Base-by-base conservation (phyloP, 257 asterid genomes). In the Leonotis leonurus region DNA sequence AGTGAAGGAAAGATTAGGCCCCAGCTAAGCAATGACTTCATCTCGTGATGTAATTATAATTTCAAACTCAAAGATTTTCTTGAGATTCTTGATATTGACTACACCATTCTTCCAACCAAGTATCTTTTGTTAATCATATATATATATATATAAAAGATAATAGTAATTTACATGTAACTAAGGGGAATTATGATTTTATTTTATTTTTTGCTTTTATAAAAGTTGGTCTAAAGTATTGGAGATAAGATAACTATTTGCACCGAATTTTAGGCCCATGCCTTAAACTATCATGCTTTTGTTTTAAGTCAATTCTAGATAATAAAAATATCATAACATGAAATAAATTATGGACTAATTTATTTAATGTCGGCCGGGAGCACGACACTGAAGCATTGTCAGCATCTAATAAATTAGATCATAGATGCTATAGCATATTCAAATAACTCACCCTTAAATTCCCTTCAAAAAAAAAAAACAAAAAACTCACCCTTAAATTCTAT, bases 11-110 rank as follows among this genome's bases (percentile, higher is more conserved):
- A 67, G 25, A 18, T 4, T 26, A 37, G 71, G 21, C 26, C 35
- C 9, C 20, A 62, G 64, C 69, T 22, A n/a, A 61, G 69, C 64
- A 60, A 60, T 60, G 69, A 61, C 69, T 53, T 69, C 74, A 69
- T 25, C 8, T 5, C 16, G 14, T 62, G 69, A 62, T 62, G 75
- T 70, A 32, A 70, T 70, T 44, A 21, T n/a, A 22, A 20, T 25
- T 61, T 8, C 25, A 60, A 60, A 52, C 41, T 35, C 25, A 25
- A 52, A 44, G 65, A 44, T 61, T 53, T 40, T 52, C 0, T 63
- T 53, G 43, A 40, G 69, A 69, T 69, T 54, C 56, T 69, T 41
- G 73, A 69, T 8, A 37, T 50, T 10, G 73, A 69, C 73, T 14
- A 1, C 32, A 33, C 17, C 30, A 10, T 18, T 32, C 43, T 17